Evolutionary conservation across 495 filamentous ascomycete species (phyloP), one percentile per base, ranked within the genome.

Genomic region (Daldinia decipiens): DNA sequence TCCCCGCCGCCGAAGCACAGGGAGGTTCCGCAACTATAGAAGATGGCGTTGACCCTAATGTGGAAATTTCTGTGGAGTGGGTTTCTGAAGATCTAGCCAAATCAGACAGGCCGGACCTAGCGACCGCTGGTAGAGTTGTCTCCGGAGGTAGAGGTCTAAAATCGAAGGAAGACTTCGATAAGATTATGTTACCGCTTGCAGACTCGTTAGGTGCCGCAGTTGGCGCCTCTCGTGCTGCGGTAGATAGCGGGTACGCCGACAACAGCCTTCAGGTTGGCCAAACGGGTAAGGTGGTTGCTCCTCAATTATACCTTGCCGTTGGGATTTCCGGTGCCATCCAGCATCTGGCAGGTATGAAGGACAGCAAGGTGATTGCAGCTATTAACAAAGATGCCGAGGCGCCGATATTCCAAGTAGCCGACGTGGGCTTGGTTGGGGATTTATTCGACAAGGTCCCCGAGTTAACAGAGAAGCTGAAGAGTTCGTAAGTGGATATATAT

Each of bases 331-430:
- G 95, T 52, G 95, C 95, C 24, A 99, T 99, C 70, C 95, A 99
- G 82, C 95, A 99, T 87, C 82, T 99, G 81, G 96, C 96, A 45
- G 95, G 95, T 77, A 99, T 99, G 95, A 99, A 99, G 87, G 95
- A 99, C 78, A 97, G 93, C 84, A 99, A 99, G 85, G 96, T 99
- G 67, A 99, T 99, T 85, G 96, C 94, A 39, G 93, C 92, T 31
- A 98, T 99, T 78, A 98, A 99, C 85, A 99, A 99, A 85, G 95
- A 98, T 74, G 83, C 88, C 1, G 95, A 99, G 81, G 95, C 95
- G 59, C 95, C 95, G 2, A 99, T 99, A 68, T 98, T 99, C 86
- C 96, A 99, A 81, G 87, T 99, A 68, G 96, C 95, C 24, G 95
- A 99, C 79, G 93, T 98, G 52, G 95, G 95, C 11, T 82, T 98